phyloP scores from a whole-genome alignment of 768 basidiomycete genomes.

The Lactarius sanguifluus region DNA sequence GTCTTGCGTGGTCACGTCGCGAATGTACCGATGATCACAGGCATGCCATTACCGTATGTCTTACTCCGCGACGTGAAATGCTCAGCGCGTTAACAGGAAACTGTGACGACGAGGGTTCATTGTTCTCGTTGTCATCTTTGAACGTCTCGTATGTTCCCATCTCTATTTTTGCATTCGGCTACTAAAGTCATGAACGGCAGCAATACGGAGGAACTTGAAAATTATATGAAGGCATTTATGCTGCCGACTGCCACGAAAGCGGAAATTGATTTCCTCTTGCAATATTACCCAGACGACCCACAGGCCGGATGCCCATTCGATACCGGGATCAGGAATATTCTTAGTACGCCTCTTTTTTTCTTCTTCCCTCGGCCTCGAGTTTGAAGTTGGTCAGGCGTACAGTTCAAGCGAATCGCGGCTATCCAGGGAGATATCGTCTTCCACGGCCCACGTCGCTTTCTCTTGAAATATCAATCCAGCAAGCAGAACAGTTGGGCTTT shows the following conservation, averaged over 20 bases:
- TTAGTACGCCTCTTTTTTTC: not conserved
- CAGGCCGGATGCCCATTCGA: slow-evolving; percentile 31
- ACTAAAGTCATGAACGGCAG: slow-evolving; percentile 3
- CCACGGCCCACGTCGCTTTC: slow-evolving; percentile 19
- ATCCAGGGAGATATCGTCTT: slow-evolving; percentile 27
- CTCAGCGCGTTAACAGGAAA: slow-evolving; percentile 17
- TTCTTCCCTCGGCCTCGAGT: not conserved
- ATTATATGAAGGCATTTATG: slow-evolving; percentile 19
- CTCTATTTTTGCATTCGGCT: not conserved
- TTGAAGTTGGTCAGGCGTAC: slow-evolving; percentile 13
- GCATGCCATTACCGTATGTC: not conserved
- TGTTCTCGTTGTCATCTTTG: slow-evolving; percentile 22
- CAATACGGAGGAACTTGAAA: not conserved
- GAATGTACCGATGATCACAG: slow-evolving; percentile 29
- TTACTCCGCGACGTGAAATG: not conserved
- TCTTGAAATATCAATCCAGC: slow-evolving; percentile 16
- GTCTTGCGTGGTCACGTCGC: slow-evolving; percentile 29
- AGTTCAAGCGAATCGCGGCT: slow-evolving; percentile 31
- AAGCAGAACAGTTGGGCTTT: slow-evolving; percentile 22
- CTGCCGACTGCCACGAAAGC: slow-evolving; percentile 8
- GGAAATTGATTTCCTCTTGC: slow-evolving; percentile 14
- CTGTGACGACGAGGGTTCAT: slow-evolving; percentile 27
- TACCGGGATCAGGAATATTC: slow-evolving; percentile 21
- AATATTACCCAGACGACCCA: slow-evolving; percentile 31
- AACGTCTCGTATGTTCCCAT: slow-evolving; percentile 22